Evolutionary conservation across 176 grass and related monocot genomes (phyloP), one percentile per base, ranked within the genome.

Genomic region (Juncus effusus): DNA sequence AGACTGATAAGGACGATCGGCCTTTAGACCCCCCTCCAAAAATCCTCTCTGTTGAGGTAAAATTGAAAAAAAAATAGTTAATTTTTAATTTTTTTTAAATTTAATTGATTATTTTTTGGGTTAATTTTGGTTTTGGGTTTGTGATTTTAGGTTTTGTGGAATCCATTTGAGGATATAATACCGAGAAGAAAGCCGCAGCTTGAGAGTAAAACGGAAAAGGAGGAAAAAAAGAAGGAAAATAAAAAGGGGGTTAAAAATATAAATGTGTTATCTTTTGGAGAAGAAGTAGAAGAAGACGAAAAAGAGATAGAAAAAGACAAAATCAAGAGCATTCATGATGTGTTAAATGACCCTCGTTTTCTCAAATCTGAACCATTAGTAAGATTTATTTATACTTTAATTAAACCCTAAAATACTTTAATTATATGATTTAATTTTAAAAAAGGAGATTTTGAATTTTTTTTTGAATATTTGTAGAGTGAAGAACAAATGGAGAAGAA

Each of bases 291-390:
- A 49, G 88, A 97, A 67, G 81, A 84, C 59, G 80, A 97, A 61
- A 85, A 71, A 74, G 75, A 58, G 56, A 44, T 65, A 66, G 74
- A 89, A 56, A 81, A 89, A 70, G 88, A 79, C 37, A 97, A 92
- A 82, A 97, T 97, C 68, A 97, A 89, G 75, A 97, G 85, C 80
- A 97, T 92, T 67, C 88, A 97, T 78, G 94, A 97, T 69, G 85
- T 97, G 55, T 70, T 97, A 64, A 82, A 89, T 51, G 88, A 92
- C 74, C 88, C 88, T 59, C 85, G 80, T 52, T 97, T 97, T 77
- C 75, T 97, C 56, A 89, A 91, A 78, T 81, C 78, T 47, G 82
- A 88, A 38, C 77, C 63, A 57, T 71, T 59, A 47, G 44, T 47
- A 47, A 47, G 44, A 47, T 47, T 47, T 36, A 47, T 47, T 47